Evolutionary conservation across 2,329 filamentous ascomycete genomes (phyloP), one percentile per base, ranked within the genome.

Genomic region (Scolecobasidium constrictum): DNA sequence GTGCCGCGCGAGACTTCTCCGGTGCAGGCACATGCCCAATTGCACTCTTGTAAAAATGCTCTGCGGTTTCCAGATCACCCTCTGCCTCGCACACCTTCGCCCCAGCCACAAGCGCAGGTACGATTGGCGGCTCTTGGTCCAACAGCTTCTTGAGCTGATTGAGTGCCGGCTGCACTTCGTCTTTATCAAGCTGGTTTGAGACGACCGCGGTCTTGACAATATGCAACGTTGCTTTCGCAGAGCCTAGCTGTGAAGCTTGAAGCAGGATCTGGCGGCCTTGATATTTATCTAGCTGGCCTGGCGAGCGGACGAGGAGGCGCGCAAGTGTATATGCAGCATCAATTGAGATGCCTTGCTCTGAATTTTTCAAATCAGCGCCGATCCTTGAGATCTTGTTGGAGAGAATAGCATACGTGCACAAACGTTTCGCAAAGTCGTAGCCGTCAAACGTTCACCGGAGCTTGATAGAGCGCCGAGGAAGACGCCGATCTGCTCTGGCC

Each of bases 211-310:
- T n/a, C 7, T 34, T 17, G 9, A 41, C 16, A 23, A 41, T 15
- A 12, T 19, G 33, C 5, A 41, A 12, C 6, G 38, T 41, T 4
- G 38, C 38, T 13, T 23, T 31, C 18, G 26, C 20, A 19, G 23
- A 41, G 2, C 26, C 38, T 15, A 28, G 22, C 16, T 19, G 16
- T 7, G 38, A 41, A 26, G 38, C 38, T 21, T 12, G 19, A 19
- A 34, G 26, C 9, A 41, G 28, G 28, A 41, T 23, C 12, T 34
- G 26, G 7, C 26, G 38, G 19, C 38, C 38, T 28, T 21, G 26
- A 11, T 18, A 5, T 18, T n/a, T 18, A 13, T 41, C 38, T 5
- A 17, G 6, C 4, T 21, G 38, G 12, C 33, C 11, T 21, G 26
- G 26, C 4, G 38, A 34, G 12, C 4, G 26, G 9, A 41, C 2